Evolutionary conservation across 306 rosid genomes (phyloP).

Genomic region (Mimosa pudica): DNA sequence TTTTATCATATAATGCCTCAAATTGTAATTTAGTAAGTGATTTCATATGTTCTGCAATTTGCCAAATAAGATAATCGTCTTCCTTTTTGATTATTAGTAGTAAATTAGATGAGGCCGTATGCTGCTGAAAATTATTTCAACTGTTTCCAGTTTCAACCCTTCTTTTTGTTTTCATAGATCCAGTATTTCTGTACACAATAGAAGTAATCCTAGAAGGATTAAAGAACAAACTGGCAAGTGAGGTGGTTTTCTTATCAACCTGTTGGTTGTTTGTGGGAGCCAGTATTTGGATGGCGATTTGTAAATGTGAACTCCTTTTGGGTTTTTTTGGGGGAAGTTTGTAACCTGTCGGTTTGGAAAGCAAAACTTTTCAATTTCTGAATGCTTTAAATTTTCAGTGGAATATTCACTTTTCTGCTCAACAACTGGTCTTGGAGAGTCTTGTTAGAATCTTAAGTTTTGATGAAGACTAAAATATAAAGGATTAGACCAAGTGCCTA

Average conservation of each 20-base stretch:
- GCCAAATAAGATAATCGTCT: neutral
- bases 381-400: neutral
- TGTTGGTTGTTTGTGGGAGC: neutral
- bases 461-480: no score
- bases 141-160: neutral
- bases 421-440: neutral
- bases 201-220: neutral
- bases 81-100: neutral
- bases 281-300: neutral
- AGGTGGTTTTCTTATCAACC: neutral
- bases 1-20: neutral
- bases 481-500: no score
- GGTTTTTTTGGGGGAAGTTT: neutral
- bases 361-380: neutral
- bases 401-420: neutral
- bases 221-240: neutral
- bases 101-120: neutral
- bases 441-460: no score
- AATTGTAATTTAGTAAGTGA: neutral
- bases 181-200: neutral
- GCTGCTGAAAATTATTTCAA: neutral
- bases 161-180: neutral
- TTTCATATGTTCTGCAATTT: neutral
- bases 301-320: neutral
- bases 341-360: neutral